A percentile compares a stretch with the other conserved stretches of the same genome.
Conservation (phyloP, 805 yeast genomes). For the Trichomonascus vanleenenianus region DNA sequence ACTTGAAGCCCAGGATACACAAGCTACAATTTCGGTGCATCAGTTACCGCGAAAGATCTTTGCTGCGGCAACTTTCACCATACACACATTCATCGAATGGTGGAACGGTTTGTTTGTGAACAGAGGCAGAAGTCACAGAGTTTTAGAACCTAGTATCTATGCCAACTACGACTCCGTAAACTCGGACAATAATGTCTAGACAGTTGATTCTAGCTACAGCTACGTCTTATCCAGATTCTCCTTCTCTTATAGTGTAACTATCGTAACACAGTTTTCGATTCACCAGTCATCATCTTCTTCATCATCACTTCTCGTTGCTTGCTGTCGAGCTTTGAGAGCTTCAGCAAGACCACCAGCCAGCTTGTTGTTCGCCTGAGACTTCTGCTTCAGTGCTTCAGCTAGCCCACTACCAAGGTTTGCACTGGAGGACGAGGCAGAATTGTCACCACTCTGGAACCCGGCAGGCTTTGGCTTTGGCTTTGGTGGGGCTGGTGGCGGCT, state of each 20-base stretch:
- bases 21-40: no score
- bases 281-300: constrained; percentile 37
- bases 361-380: constrained; percentile 49
- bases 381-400: constrained; percentile 61
- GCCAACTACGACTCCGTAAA: no score
- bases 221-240: no score
- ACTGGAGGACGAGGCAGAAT: constrained; percentile 22
- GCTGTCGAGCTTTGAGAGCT: constrained; percentile 65
- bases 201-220: no score
- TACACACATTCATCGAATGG: no score
- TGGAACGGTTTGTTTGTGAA: no score
- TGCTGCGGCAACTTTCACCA: no score
- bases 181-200: no score
- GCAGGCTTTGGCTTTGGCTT: constrained; percentile 17
- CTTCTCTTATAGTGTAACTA: neutral
- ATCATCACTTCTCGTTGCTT: constrained; percentile 57
- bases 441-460: constrained; percentile 10
- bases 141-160: no score
- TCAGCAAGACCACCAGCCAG: constrained; percentile 85
- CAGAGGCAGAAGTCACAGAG: no score
- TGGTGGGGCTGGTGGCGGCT: constrained; percentile 24
- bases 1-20: no score
- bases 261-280: neutral
- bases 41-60: no score
- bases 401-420: constrained; percentile 40